phyloP scores from a whole-genome alignment of 441 rosid species.

The Eugenia klotzschiana region DNA sequence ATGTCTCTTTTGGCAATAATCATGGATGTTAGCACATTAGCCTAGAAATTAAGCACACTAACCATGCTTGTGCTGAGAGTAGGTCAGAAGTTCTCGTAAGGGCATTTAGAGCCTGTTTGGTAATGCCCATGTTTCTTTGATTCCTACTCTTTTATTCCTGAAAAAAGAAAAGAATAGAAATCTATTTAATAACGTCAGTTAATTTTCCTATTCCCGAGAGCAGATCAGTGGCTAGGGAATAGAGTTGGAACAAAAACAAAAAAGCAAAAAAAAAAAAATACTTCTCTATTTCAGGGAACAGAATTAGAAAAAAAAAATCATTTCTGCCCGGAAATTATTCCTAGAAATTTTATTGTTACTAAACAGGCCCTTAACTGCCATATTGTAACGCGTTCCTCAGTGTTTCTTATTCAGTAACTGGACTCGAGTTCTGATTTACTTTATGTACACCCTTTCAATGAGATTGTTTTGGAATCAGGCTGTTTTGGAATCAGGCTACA shows the following conservation, averaged over 20 bases:
- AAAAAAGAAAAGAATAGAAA: too few relatives aligned
- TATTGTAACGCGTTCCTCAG: background rate
- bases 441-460: background rate
- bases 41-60: background rate
- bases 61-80: background rate
- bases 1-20: background rate
- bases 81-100: background rate
- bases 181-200: too few relatives aligned
- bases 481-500: constrained; percentile 36
- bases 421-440: background rate
- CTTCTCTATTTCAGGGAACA: too few relatives aligned
- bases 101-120: background rate
- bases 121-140: too few relatives aligned
- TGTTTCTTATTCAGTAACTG: background rate
- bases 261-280: too few relatives aligned
- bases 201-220: too few relatives aligned
- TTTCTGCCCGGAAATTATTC: too few relatives aligned
- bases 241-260: too few relatives aligned
- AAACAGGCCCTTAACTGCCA: background rate
- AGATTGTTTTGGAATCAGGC: constrained; percentile 24
- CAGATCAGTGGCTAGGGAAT: too few relatives aligned
- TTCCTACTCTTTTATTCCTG: too few relatives aligned
- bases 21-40: background rate
- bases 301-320: too few relatives aligned
- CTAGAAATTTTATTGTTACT: too few relatives aligned